Conservation (phyloP, 1,284 basidiomycete species). For the Amylostereum areolatum region DNA sequence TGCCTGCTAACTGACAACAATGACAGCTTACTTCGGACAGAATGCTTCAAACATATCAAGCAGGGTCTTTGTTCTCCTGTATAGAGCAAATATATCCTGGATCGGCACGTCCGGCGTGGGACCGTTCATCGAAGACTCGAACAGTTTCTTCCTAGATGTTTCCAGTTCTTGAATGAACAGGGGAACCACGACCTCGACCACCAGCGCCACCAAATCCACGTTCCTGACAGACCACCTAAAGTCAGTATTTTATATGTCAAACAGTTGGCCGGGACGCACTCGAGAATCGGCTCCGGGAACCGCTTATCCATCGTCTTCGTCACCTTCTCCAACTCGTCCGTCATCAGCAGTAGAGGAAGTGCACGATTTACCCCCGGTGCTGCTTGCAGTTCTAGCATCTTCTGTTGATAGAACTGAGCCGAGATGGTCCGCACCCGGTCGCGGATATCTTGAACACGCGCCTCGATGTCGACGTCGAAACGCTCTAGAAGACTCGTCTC, state of each 20-base stretch:
- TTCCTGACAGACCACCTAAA: conserved; percentile 34
- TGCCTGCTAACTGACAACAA: background rate
- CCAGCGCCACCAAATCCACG: conserved; percentile 76
- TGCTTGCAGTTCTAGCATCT: conserved; percentile 62
- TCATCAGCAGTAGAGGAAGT: conserved; percentile 75
- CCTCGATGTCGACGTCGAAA: conserved; percentile 59
- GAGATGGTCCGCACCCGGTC: conserved; percentile 67
- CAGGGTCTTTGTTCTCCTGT: conserved; percentile 69
- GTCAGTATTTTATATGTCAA: background rate
- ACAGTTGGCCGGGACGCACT: conserved; percentile 39
- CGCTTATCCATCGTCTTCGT: conserved; percentile 81
- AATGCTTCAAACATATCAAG: conserved; percentile 79
- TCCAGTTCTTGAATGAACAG: conserved; percentile 75
- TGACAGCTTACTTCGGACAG: conserved; percentile 57
- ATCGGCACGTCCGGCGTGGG: conserved; percentile 77
- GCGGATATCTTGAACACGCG: conserved; percentile 65
- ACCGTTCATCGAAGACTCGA: conserved; percentile 74
- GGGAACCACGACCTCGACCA: conserved; percentile 71
- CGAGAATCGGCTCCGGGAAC: conserved; percentile 78
- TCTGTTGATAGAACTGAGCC: conserved; percentile 63
- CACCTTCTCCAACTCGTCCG: conserved; percentile 84
- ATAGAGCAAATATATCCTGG: conserved; percentile 85
- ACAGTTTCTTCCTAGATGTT: conserved; percentile 61
- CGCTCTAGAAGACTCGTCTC: conserved; percentile 63
- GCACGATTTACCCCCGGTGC: conserved; percentile 73